Conservation (phyloP, 805 yeast genomes). For the Jamesozyma spencerorum region DNA sequence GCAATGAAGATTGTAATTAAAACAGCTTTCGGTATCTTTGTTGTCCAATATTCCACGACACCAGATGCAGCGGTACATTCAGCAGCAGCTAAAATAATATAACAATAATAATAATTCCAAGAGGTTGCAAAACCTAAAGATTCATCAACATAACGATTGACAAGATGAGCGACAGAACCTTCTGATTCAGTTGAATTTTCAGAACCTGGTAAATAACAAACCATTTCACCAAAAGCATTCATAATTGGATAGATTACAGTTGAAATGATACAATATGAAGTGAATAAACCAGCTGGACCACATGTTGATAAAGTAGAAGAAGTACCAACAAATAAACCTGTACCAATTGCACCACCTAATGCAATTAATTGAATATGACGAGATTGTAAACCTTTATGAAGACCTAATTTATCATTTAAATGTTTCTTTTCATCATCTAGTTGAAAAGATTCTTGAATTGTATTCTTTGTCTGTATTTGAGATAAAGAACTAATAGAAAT, state of each 20-base stretch:
- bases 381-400: constrained; percentile 33
- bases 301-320: constrained; percentile 52
- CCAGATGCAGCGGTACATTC: constrained; percentile 60
- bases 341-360: constrained; percentile 75
- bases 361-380: constrained; percentile 78
- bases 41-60: constrained; percentile 52
- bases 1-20: constrained; percentile 49
- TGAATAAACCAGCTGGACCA: constrained; percentile 64
- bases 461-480: too few species aligned
- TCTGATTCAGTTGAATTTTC: constrained; percentile 35
- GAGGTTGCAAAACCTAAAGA: constrained; percentile 55
- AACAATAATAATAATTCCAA: constrained; percentile 46
- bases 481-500: not conserved
- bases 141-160: constrained; percentile 49
- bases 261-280: constrained; percentile 56
- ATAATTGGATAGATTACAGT: constrained; percentile 56
- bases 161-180: constrained; percentile 52
- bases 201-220: constrained; percentile 44
- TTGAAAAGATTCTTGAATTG: too few species aligned
- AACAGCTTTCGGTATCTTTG: constrained; percentile 42
- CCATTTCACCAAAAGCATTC: constrained; percentile 60
- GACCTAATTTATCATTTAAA: constrained; percentile 3
- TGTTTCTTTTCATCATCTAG: not conserved
- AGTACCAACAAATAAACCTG: constrained; percentile 72
- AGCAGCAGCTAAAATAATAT: constrained; percentile 44